A percentile compares a stretch with the other conserved stretches of the same genome.
These are phyloP conservation scores for Epichloe uncinata DNA, from an alignment of 2,329 filamentous ascomycete species.

Conservation along the genomic window DNA sequence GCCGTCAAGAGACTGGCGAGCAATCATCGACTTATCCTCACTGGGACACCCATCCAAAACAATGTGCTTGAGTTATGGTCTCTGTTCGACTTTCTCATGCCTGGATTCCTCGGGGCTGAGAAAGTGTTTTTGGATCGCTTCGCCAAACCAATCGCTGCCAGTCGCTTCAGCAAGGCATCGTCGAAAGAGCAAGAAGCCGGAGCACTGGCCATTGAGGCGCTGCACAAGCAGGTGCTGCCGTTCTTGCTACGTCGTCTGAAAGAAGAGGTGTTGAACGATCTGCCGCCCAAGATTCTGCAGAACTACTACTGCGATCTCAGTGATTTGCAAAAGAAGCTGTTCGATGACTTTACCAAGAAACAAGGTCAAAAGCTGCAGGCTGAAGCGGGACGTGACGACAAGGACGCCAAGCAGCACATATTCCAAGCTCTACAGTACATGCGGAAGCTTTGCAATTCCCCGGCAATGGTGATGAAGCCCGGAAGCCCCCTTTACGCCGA, in stretches of 20 bases:
- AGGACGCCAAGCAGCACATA: slow-evolving; percentile 93
- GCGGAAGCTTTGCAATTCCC: slow-evolving; percentile 98
- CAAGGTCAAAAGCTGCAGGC: slow-evolving; percentile 79
- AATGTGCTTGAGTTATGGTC: slow-evolving; percentile 97
- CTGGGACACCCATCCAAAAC: slow-evolving; percentile 94
- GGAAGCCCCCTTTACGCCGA: slow-evolving; percentile 82
- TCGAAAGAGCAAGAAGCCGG: slow-evolving; percentile 97
- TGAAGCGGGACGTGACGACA: slow-evolving; percentile 73
- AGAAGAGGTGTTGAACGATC: slow-evolving; percentile 90
- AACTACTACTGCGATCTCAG: slow-evolving; percentile 99
- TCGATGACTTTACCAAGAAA: slow-evolving; percentile 91
- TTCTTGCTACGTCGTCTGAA: slow-evolving; percentile 94
- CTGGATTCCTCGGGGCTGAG: slow-evolving; percentile 84
- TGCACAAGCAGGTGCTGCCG: slow-evolving; percentile 94
- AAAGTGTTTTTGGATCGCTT: slow-evolving; percentile 96
- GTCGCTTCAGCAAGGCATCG: slow-evolving; percentile 89
- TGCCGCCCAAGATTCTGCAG: slow-evolving; percentile 95
- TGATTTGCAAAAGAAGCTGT: slow-evolving; percentile 85
- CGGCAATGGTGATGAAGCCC: slow-evolving; percentile 89
- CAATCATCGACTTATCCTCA: slow-evolving; percentile 92
- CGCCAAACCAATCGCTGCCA: slow-evolving; percentile 87
- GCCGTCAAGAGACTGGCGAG: slow-evolving; percentile 82
- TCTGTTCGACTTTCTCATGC: slow-evolving; percentile 97
- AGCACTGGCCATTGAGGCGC: slow-evolving; percentile 89
- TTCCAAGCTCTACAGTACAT: slow-evolving; percentile 99